phyloP scores from a whole-genome alignment of 176 grass and related monocot species.

The Juncus inflexus region DNA sequence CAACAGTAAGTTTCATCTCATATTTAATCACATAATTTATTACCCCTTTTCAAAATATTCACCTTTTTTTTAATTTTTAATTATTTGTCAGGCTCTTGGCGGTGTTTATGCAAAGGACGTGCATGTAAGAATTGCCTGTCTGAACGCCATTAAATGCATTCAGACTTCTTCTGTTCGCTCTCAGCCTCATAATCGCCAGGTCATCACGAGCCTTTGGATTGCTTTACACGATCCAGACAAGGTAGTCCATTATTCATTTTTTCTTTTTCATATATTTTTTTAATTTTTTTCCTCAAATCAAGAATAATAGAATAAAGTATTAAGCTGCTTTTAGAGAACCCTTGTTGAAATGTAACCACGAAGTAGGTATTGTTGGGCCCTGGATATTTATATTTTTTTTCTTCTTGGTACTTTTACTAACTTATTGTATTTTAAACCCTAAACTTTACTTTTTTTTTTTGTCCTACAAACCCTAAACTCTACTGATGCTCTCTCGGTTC shows the following conservation, averaged over 20 bases:
- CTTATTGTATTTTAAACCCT: not conserved
- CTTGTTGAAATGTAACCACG: not conserved
- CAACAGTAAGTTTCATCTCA: conserved; percentile 53
- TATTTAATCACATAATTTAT: conserved; percentile 10
- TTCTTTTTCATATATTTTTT: not conserved
- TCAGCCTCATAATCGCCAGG: conserved; percentile 45
- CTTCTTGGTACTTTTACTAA: not conserved
- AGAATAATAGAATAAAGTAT: too few species aligned
- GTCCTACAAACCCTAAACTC: too few species aligned
- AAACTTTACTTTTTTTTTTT: too few species aligned
- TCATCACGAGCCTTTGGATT: conserved; percentile 90
- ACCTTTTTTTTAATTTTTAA: conserved; percentile 26
- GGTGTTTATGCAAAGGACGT: conserved; percentile 85
- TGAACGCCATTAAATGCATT: conserved; percentile 94
- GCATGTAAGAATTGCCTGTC: conserved; percentile 81
- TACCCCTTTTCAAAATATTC: too few species aligned
- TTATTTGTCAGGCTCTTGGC: conserved; percentile 62
- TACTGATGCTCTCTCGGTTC: not conserved
- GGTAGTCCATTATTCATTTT: conserved; percentile 31
- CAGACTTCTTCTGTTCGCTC: conserved; percentile 50
- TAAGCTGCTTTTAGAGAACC: not conserved
- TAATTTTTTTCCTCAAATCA: too few species aligned
- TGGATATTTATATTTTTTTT: not conserved
- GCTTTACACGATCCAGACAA: conserved; percentile 90
- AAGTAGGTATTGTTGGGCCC: not conserved